Base-by-base conservation (phyloP, 805 yeast species). In the Metschnikowia vanudenii region DNA sequence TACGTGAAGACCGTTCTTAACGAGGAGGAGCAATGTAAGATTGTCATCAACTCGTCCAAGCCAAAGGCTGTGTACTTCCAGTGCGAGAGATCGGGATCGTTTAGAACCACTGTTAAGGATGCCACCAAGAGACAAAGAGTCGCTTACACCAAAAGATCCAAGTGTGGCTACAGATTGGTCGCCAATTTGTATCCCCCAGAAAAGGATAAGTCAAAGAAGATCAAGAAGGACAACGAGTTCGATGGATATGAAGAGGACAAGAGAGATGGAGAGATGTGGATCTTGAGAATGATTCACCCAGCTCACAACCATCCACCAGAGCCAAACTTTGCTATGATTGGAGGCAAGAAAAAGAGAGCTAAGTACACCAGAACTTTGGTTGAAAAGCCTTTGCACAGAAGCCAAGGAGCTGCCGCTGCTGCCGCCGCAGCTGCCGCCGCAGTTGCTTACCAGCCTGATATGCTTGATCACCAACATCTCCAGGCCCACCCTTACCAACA, bases 61-160 rank as follows among this genome's bases (percentile, higher is more conserved):
- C 76, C 76, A 18, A 71, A 73, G 58, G 78, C 78, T 5, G 74
- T 73, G 18, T 73, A 73, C 59, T 73, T 72, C 60, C 75, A 71
- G 58, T 73, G 75, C 55, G 78, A 73, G 55, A 55, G 75, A 39
- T 67, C 73, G 5, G 78, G 78, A 2, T 61, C 67, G 29, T 73
- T 71, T 50, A 61, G 78, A 59, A 73, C 78, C 34, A 73, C 78
- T 3, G 78, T 73, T 43, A 72, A 73, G 58, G 76, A 71, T 42
- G 62, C 73, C 19, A 54, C 69, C 40, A 71, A 72, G 60, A 60
- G 78, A 59, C 76, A 73, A 52, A 57, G 78, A 54, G 74, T 71
- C 11, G 78, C 76, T 12, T 73, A 71, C 62, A 72, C 76, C 46
- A 73, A 73, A 59, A 57, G 78, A 51, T 67, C 65, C 58, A 73